Evolutionary conservation across 305 asterid species (phyloP), one percentile per base, ranked within the genome.

Genomic region (Solanum hybrid): DNA sequence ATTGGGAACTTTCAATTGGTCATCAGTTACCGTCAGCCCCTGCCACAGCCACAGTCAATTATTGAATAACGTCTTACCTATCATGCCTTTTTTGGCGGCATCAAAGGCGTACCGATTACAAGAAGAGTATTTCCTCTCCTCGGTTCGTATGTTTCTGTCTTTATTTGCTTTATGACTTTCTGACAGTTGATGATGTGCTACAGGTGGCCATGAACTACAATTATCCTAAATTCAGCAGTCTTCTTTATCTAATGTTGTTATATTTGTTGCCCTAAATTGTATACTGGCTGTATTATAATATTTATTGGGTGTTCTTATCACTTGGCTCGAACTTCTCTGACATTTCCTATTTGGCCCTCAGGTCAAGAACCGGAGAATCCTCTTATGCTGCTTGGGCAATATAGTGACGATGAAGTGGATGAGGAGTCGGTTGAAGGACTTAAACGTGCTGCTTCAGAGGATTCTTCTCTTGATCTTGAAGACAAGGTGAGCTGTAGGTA

Each of bases 1-100:
- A 93, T 91, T 96, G 98, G 96, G 98, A 94, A 94, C 98, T 92
- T 88, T 95, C 97, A 92, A 91, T 92, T 91, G 95, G 95, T 94
- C 94, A 93, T 94, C 97, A 90, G 97, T 91, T 95, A 91, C 90
- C 95, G 81, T 90, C 95, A 91, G 92, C 91, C 94, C 97, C 95
- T 95, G 98, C 98, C 98, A 97, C 98, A 94, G 98, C 98, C 98
- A 97, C 98, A 94, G 95, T 93, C 96, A 95, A 91, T 93, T 93
- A 92, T 90, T 93, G 91, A 95, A 94, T 95, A 91, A 94, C 94
- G 93, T 92, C 95, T 94, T 91, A 93, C 94, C 88, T 94, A 91
- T 94, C 93, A 91, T 92, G 92, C 91, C 93, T 92, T 91, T 93
- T 93, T 89, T 92, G 96, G 96, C 93, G 93, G 95, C 95, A 92